Evolutionary conservation across 2,329 filamentous ascomycete genomes (phyloP), one percentile per base, ranked within the genome.

Genomic region (Lachnellula subtilissima): DNA sequence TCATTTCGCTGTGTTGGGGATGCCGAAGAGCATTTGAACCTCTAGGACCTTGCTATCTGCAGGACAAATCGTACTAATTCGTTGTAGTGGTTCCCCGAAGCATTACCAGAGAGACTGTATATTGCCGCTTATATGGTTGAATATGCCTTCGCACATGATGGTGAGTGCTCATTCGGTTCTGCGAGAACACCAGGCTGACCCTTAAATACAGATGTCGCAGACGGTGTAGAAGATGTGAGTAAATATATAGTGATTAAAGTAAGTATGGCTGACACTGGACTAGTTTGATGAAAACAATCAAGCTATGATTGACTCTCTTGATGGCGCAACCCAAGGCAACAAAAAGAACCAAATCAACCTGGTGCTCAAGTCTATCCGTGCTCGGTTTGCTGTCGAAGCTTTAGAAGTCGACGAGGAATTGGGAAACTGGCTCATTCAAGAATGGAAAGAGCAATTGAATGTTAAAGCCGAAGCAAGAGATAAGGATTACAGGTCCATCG

Each of bases 231-330:
- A 35, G 28, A 49, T 11, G 47, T 49, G 22, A 12, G 47, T 49
- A 35, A 7, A 11, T 17, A 28, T 3, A 11, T 14, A 12, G 19
- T 14, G 8, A 7, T 4, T 5, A 5, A 25, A 14, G 6, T 28
- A 32, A 11, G 22, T 19, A 28, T 14, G 28, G 25, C 47, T 49
- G n/a, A 49, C 28, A 28, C n/a, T 39, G 2, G 37, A 32, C 7
- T 36, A 49, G 47, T 49, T 49, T 23, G 47, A 49, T 35, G 47
- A 49, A 32, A 49, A 11, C 28, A 49, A 49, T 49, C 45, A 48
- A 49, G 25, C 47, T 49, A 14, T 48, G 22, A 28, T 49, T 35
- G 47, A 36, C 25, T 49, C 47, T 35, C 19, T 28, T 28, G 47
- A 49, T 25, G 22, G 17, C 25, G 28, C 47, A 14, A 14, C 19